Percentiles rank a stretch among this genome's conserved stretches.
These are phyloP conservation scores for Diaporthe nobilis DNA, from an alignment of 2,329 filamentous ascomycete genomes.

Conservation along the genomic window DNA sequence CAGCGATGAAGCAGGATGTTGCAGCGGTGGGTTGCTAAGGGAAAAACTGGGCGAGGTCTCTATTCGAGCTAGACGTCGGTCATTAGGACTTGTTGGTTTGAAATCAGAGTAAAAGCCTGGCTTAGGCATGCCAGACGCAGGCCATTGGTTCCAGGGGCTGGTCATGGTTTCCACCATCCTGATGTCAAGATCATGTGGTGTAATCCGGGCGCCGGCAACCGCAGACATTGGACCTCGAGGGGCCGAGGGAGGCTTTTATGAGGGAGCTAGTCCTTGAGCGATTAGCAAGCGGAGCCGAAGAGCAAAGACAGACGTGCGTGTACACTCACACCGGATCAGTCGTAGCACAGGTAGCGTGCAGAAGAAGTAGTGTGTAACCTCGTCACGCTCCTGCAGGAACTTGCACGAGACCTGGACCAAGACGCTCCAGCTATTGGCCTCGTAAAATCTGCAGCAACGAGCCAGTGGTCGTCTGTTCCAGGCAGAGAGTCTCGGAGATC, in stretches of 20 bases:
- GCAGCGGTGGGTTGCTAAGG: slow-evolving; percentile 10
- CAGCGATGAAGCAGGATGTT: slow-evolving; percentile 1
- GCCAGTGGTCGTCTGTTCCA: neutral
- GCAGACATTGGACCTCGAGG: slow-evolving; percentile 51
- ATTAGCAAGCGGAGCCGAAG: slow-evolving; percentile 38
- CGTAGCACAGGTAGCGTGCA: slow-evolving; percentile 14
- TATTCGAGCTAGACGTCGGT: slow-evolving; percentile 7
- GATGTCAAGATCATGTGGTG: slow-evolving; percentile 50
- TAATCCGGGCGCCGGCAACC: slow-evolving; percentile 46
- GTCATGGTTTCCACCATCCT: slow-evolving; percentile 54
- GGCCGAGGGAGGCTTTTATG: slow-evolving; percentile 38
- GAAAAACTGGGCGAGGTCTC: slow-evolving; percentile 25
- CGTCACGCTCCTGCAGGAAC: slow-evolving; percentile 11
- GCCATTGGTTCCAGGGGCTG: slow-evolving; percentile 51
- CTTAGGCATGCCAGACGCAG: slow-evolving; percentile 47
- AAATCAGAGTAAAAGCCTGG: slow-evolving; percentile 40
- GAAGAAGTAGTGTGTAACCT: slow-evolving; percentile 31
- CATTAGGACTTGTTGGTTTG: slow-evolving; percentile 5
- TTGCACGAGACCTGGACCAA: neutral
- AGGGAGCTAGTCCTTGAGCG: neutral
- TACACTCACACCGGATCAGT: slow-evolving; percentile 19
- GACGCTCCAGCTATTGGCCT: slow-evolving; percentile 7
- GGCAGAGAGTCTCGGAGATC: slow-evolving; percentile 18
- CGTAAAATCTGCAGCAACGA: slow-evolving; percentile 18
- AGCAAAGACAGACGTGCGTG: neutral